Percentiles rank a stretch among this genome's conserved stretches.
Evolutionary conservation across 2,329 filamentous ascomycete genomes (phyloP).

Genomic region (Alternaria tenuissima): DNA sequence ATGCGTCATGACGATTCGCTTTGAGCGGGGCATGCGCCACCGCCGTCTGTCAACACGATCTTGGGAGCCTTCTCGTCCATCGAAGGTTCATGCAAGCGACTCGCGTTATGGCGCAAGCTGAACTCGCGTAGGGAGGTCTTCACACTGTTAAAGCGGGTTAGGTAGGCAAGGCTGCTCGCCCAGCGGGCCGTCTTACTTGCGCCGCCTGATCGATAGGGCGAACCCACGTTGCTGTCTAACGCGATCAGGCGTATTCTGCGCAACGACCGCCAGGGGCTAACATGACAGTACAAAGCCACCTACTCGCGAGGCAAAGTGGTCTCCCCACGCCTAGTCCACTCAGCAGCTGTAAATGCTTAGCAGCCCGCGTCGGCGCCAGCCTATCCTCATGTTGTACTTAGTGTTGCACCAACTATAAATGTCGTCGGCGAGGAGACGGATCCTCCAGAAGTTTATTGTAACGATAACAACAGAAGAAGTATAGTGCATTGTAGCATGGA

Average conservation of each 20-base stretch:
- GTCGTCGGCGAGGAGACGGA: conserved; percentile 10
- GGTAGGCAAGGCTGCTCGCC: conserved; percentile 1
- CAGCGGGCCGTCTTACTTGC: neutral
- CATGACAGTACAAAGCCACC: conserved; percentile 34
- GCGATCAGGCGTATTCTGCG: neutral
- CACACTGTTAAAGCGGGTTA: neutral
- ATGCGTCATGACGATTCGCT: conserved; percentile 12
- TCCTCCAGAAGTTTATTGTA: neutral
- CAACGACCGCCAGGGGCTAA: conserved; percentile 6
- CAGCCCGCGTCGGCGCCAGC: neutral
- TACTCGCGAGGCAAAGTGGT: conserved; percentile 39
- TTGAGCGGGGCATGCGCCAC: conserved; percentile 12
- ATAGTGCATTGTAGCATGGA: neutral
- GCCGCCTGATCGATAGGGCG: neutral
- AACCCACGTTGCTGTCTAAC: neutral
- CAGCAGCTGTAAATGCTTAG: neutral
- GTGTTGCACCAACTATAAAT: neutral
- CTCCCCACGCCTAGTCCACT: conserved; percentile 18
- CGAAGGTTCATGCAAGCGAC: neutral
- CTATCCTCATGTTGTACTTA: neutral
- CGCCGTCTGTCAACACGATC: neutral
- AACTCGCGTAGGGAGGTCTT: neutral
- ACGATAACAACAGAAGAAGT: neutral
- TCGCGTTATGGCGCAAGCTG: neutral
- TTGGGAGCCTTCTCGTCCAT: neutral